These are phyloP conservation scores for Tricladium varicosporioides DNA, from an alignment of 2,329 filamentous ascomycete species.

Conservation along the genomic window DNA sequence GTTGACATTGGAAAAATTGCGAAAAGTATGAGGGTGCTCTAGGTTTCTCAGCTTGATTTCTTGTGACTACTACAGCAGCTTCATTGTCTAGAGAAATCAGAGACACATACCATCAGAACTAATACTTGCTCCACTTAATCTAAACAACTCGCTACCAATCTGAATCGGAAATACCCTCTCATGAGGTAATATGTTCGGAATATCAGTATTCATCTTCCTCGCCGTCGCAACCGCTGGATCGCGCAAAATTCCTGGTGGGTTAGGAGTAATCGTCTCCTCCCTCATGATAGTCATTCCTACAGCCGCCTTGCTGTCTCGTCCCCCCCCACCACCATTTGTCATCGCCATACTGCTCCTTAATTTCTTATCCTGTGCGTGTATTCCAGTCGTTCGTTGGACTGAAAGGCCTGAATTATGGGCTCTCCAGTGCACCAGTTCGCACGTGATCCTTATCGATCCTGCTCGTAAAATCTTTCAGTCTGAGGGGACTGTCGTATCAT, in stretches of 20 bases:
- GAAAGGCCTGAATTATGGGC: not conserved
- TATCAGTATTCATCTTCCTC: slow-evolving; percentile 31
- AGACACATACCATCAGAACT: slow-evolving; percentile 64
- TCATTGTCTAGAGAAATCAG: not conserved
- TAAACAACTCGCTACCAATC: slow-evolving; percentile 67
- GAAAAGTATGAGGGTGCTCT: slow-evolving; percentile 96
- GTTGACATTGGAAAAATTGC: slow-evolving; percentile 84
- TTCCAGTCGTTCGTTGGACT: not conserved
- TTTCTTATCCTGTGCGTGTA: not conserved
- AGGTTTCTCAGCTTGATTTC: slow-evolving; percentile 44
- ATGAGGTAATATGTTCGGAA: slow-evolving; percentile 37
- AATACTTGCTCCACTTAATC: slow-evolving; percentile 66
- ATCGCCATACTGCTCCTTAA: slow-evolving; percentile 1
- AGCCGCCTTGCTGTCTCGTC: not conserved
- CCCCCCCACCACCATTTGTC: slow-evolving; percentile 5
- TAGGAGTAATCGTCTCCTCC: slow-evolving; percentile 6
- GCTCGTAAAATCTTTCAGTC: no score
- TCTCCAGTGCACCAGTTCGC: not conserved
- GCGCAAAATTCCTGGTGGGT: slow-evolving; percentile 23
- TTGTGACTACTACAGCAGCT: not conserved
- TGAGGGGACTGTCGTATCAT: no score
- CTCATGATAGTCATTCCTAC: slow-evolving; percentile 5
- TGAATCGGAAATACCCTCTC: slow-evolving; percentile 63
- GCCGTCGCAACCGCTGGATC: slow-evolving; percentile 8
- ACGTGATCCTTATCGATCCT: not conserved